phyloP scores from a whole-genome alignment of 129 eudicot genomes.

The Chrysanthemum makinoi region DNA sequence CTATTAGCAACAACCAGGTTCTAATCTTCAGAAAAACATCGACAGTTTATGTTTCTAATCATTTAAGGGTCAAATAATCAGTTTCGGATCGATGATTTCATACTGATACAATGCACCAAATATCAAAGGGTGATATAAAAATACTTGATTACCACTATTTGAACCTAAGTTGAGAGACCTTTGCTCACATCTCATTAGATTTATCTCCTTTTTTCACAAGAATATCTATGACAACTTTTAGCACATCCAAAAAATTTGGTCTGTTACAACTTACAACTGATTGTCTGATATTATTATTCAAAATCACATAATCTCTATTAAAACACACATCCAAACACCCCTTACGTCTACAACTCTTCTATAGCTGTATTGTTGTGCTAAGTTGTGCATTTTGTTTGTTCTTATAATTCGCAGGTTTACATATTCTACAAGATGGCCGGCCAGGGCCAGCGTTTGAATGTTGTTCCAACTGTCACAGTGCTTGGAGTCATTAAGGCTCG shows the following conservation, averaged over 20 bases:
- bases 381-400: background rate
- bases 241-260: too few species aligned
- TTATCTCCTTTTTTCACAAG: too few species aligned
- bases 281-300: background rate
- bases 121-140: background rate
- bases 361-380: too few species aligned
- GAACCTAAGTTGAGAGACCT: background rate
- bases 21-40: too few species aligned
- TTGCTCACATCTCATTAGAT: background rate
- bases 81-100: too few species aligned
- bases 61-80: too few species aligned
- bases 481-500: constrained; percentile 91
- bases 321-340: too few species aligned
- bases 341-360: too few species aligned
- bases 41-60: too few species aligned
- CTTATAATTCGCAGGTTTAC: constrained; percentile 34
- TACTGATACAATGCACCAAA: background rate
- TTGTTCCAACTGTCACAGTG: constrained; percentile 86
- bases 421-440: constrained; percentile 67
- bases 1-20: too few species aligned
- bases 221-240: too few species aligned
- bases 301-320: background rate
- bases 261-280: too few species aligned
- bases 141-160: background rate
- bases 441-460: constrained; percentile 77